Evolutionary conservation across 768 basidiomycete genomes (phyloP).

Genomic region (Termitomyces sp.): DNA sequence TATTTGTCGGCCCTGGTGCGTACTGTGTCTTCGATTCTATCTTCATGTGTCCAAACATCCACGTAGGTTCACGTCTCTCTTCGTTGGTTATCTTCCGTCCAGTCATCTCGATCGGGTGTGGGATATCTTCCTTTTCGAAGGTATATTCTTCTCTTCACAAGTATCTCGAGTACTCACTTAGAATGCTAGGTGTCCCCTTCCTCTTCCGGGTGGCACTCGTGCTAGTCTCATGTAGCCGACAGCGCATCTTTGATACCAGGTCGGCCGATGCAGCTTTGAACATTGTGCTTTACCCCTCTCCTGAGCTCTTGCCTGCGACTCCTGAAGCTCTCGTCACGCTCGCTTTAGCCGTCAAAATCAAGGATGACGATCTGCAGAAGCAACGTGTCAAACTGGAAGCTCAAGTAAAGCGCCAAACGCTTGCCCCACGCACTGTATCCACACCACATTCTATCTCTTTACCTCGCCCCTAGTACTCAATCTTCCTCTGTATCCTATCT

Average conservation of each 20-base stretch:
- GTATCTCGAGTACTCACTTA: not conserved
- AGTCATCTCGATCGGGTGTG: conserved; percentile 70
- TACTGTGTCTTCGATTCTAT: not conserved
- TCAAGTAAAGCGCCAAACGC: conserved; percentile 59
- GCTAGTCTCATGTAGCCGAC: conserved; percentile 54
- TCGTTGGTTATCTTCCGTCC: conserved; percentile 58
- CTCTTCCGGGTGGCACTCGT: conserved; percentile 71
- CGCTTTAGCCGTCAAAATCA: conserved; percentile 60
- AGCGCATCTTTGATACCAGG: conserved; percentile 45
- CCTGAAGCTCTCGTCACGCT: conserved; percentile 61
- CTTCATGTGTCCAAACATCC: not conserved
- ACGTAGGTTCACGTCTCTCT: conserved; percentile 66
- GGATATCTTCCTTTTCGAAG: conserved; percentile 81
- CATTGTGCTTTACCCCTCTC: conserved; percentile 45
- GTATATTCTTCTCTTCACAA: conserved; percentile 29
- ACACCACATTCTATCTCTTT: conserved; percentile 19
- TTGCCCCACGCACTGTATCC: conserved; percentile 26
- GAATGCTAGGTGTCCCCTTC: conserved; percentile 57
- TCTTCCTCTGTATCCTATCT: not conserved
- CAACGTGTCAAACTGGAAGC: conserved; percentile 71
- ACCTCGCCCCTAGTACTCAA: conserved; percentile 8
- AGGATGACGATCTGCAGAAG: conserved; percentile 75
- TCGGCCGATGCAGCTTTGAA: conserved; percentile 42
- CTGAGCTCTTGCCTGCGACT: conserved; percentile 46
- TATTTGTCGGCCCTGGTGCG: conserved; percentile 63